These are phyloP conservation scores for Teunomyces panamensis DNA, from an alignment of 805 yeast genomes.

Conservation along the genomic window DNA sequence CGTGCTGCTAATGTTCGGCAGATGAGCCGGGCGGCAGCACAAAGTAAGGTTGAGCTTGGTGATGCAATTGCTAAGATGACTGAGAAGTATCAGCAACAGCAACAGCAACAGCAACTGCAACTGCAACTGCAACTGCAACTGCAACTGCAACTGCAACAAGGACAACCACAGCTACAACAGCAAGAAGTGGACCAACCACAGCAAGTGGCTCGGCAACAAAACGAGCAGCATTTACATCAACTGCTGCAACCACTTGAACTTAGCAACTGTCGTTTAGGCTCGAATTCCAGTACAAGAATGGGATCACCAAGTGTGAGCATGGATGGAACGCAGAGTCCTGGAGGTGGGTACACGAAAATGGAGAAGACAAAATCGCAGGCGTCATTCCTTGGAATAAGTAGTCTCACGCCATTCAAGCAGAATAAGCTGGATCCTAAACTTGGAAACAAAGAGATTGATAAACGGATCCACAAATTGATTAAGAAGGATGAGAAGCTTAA, in stretches of 20 bases:
- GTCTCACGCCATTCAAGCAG: constrained; percentile 31
- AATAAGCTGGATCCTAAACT: constrained; percentile 18
- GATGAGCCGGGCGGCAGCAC: constrained; percentile 40
- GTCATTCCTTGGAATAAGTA: constrained; percentile 23
- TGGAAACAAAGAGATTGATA: constrained; percentile 29
- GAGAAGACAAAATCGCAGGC: constrained; percentile 15
- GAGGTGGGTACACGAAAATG: neutral
- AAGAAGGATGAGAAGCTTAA: constrained; percentile 29
- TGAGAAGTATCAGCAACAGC: constrained; percentile 10
- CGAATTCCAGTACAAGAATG: neutral
- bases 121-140: constrained; percentile 1
- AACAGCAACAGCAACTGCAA: constrained; percentile 8
- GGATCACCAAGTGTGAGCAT: neutral
- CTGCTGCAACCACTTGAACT: neutral
- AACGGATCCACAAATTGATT: constrained; percentile 28
- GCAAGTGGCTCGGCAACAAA: neutral
- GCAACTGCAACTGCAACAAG: neutral
- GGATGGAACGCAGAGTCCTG: neutral
- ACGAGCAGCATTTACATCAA: neutral
- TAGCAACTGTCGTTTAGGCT: neutral
- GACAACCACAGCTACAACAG: constrained; percentile 10
- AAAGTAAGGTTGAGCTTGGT: constrained; percentile 27
- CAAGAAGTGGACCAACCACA: too few species aligned
- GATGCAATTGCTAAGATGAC: constrained; percentile 22
- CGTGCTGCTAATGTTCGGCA: constrained; percentile 54